phyloP scores from a whole-genome alignment of 345 rosid species.

The Trapa bicornis region DNA sequence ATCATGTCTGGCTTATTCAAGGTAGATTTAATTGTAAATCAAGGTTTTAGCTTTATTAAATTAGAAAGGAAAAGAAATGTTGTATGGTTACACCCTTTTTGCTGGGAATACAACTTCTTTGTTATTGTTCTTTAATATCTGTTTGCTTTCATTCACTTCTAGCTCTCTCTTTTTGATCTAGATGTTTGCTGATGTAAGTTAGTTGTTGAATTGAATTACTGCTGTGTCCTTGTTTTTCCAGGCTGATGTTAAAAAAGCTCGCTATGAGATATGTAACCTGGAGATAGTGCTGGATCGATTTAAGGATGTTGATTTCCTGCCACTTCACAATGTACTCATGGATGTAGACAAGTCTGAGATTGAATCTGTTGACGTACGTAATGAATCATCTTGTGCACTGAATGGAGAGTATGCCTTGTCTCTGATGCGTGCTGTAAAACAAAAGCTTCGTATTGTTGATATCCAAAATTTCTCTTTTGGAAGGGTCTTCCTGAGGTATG shows the following conservation, averaged over 20 bases:
- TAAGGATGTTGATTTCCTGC: slow-evolving; percentile 51
- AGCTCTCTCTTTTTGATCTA: not conserved
- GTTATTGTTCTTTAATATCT: not conserved
- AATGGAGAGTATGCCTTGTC: slow-evolving; percentile 47
- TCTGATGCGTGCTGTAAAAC: slow-evolving; percentile 39
- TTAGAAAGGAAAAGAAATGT: not conserved
- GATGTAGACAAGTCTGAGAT: slow-evolving; percentile 52
- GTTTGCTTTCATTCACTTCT: not conserved
- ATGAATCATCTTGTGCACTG: slow-evolving; percentile 40
- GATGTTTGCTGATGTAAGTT: not conserved
- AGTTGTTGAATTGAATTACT: not conserved
- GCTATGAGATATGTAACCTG: slow-evolving; percentile 33
- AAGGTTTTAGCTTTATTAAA: not conserved
- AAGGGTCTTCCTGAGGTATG: slow-evolving; percentile 66
- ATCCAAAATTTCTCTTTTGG: slow-evolving; percentile 47
- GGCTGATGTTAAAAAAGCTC: slow-evolving; percentile 52
- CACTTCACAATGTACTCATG: slow-evolving; percentile 52
- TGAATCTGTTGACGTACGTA: slow-evolving; percentile 51
- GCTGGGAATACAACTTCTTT: no score
- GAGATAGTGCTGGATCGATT: slow-evolving; percentile 48
- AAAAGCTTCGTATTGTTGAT: slow-evolving; percentile 56
- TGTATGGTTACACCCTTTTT: not conserved
- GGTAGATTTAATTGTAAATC: slow-evolving; percentile 27
- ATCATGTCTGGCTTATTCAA: slow-evolving; percentile 47
- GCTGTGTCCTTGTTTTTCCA: slow-evolving; percentile 15